A percentile compares a stretch with the other conserved stretches of the same genome.
Evolutionary conservation across 1,139 yeast species (phyloP).

Genomic region (Geotrichum citri-aurantii): DNA sequence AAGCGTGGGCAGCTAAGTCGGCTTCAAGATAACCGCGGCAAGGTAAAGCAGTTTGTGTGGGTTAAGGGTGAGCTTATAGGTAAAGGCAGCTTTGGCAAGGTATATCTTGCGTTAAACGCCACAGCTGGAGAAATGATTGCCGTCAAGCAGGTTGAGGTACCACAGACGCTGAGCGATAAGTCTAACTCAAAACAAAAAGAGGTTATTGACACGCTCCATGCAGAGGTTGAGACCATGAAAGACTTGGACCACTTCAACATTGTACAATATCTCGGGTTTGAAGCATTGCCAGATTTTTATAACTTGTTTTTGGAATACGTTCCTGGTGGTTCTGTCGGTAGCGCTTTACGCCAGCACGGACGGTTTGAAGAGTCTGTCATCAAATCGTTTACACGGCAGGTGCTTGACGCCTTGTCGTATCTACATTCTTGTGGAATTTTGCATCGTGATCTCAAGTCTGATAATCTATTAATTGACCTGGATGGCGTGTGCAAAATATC

Average conservation of each 20-base stretch:
- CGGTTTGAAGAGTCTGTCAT: slow-evolving; percentile 75
- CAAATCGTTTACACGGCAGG: slow-evolving; percentile 70
- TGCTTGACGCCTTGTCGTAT: slow-evolving; percentile 75
- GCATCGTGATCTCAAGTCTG: slow-evolving; percentile 95
- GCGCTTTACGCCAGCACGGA: slow-evolving; percentile 78
- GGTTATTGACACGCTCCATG: slow-evolving; percentile 75
- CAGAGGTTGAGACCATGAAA: slow-evolving; percentile 91
- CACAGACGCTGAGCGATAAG: slow-evolving; percentile 44
- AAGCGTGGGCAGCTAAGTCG: slow-evolving; percentile 52
- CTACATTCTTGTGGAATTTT: slow-evolving; percentile 81
- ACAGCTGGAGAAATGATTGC: slow-evolving; percentile 99
- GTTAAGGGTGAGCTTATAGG: slow-evolving; percentile 96
- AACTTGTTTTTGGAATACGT: slow-evolving; percentile 90
- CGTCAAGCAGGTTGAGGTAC: slow-evolving; percentile 85
- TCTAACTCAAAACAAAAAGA: slow-evolving; percentile 45
- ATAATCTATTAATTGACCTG: slow-evolving; percentile 76
- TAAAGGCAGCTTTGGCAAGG: slow-evolving; percentile 96
- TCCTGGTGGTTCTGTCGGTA: slow-evolving; percentile 95
- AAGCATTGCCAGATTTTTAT: slow-evolving; percentile 66
- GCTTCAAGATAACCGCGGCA: slow-evolving; percentile 57
- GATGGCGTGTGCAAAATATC: slow-evolving; percentile 96
- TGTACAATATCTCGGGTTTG: slow-evolving; percentile 93
- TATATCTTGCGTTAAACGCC: slow-evolving; percentile 83
- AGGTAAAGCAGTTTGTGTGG: slow-evolving; percentile 89
- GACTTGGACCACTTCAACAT: slow-evolving; percentile 91